Conservation (phyloP, 768 basidiomycete genomes). For the Coprinopsis cinerea region DNA sequence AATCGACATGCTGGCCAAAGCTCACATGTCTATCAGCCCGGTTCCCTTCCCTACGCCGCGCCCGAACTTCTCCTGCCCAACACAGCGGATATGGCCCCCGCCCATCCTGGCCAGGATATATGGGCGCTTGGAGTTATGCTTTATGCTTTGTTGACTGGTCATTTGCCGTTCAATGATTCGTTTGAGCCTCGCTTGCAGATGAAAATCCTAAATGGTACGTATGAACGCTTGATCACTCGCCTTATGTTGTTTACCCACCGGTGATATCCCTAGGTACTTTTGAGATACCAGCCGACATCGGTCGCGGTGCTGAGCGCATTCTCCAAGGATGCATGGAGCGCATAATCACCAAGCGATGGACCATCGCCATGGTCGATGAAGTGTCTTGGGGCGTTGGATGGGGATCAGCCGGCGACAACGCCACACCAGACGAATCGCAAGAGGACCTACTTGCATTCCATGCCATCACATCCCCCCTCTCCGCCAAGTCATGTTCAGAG, state of each 20-base stretch:
- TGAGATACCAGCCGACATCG: constrained; percentile 49
- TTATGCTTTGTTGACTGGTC: constrained; percentile 76
- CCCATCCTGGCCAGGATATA: constrained; percentile 80
- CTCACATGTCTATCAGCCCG: constrained; percentile 49
- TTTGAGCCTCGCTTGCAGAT: constrained; percentile 90
- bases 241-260: constrained; percentile 6
- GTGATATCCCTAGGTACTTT: constrained; percentile 46
- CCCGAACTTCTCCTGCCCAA: constrained; percentile 79
- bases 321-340: constrained; percentile 76
- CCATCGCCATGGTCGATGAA: constrained; percentile 74
- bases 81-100: constrained; percentile 29
- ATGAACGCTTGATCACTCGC: constrained; percentile 11
- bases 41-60: constrained; percentile 86
- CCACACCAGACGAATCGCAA: constrained; percentile 26
- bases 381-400: constrained; percentile 77
- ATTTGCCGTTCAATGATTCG: constrained; percentile 81
- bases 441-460: constrained; percentile 15
- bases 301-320: constrained; percentile 60
- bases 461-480: constrained; percentile 11
- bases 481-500: constrained; percentile 16
- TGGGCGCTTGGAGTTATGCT: constrained; percentile 95
- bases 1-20: constrained; percentile 40
- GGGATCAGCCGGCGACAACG: constrained; percentile 47
- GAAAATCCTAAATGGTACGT: constrained; percentile 81
- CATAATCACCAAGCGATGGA: constrained; percentile 62